Conservation (phyloP, 495 filamentous ascomycete species). For the Daldinia loculata region DNA sequence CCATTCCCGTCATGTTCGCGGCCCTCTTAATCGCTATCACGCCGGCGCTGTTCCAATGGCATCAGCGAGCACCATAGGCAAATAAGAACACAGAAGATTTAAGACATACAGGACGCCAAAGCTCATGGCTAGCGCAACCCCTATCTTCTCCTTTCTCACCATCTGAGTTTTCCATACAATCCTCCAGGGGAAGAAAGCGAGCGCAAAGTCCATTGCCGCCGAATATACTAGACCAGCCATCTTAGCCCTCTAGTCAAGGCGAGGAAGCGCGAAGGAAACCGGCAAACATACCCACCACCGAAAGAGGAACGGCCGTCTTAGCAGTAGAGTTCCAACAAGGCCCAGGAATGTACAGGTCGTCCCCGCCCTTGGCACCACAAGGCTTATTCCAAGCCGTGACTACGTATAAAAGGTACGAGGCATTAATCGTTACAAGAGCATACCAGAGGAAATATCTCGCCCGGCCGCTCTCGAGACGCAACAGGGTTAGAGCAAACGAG, state of each 20-base stretch:
- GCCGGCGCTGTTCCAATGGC: constrained; percentile 10
- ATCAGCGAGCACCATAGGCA: neutral
- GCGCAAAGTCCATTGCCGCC: constrained; percentile 49
- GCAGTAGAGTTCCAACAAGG: constrained; percentile 35
- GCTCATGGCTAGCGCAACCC: constrained; percentile 51
- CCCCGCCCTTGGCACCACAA: constrained; percentile 13
- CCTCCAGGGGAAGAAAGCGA: constrained; percentile 49
- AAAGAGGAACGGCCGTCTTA: constrained; percentile 24
- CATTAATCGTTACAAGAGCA: constrained; percentile 31
- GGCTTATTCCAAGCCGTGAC: constrained; percentile 32
- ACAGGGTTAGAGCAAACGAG: constrained; percentile 33
- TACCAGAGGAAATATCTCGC: constrained; percentile 27
- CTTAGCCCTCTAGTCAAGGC: neutral
- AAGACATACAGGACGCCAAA: constrained; percentile 52
- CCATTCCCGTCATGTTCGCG: constrained; percentile 13
- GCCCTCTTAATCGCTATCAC: constrained; percentile 25
- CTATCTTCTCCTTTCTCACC: constrained; percentile 50
- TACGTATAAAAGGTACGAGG: constrained; percentile 22
- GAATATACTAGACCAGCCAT: constrained; percentile 43
- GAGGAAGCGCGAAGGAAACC: no score
- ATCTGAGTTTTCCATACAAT: constrained; percentile 49
- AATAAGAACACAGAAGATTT: neutral
- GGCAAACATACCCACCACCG: constrained; percentile 22
- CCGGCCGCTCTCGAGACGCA: constrained; percentile 30
- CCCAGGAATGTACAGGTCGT: constrained; percentile 24